Evolutionary conservation across 31 red algal genomes (phyloP).

Genomic region (Bonnemaisonia californica): DNA sequence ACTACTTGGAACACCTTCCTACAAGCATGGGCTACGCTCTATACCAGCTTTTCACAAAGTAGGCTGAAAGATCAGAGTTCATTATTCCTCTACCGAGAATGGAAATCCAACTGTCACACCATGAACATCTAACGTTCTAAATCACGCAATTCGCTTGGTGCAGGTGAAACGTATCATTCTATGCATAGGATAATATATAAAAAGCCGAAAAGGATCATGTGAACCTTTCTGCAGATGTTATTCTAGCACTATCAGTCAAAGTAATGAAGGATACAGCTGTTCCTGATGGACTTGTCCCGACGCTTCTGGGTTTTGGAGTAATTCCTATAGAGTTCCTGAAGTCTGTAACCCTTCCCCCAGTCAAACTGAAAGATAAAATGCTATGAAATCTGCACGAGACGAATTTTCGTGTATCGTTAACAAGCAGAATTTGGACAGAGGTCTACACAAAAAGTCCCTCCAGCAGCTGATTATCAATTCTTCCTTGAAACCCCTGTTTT

Average conservation of each 20-base stretch:
- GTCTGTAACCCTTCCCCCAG: not conserved
- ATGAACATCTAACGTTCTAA: not conserved
- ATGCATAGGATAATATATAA: conserved; percentile 1
- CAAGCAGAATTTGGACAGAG: not conserved
- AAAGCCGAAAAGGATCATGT: not conserved
- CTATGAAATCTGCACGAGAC: not conserved
- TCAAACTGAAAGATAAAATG: not conserved
- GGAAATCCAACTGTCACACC: not conserved
- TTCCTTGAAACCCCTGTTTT: not conserved
- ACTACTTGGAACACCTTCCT: not conserved
- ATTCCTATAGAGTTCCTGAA: not conserved
- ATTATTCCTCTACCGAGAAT: not conserved
- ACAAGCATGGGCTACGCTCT: conserved; percentile 8
- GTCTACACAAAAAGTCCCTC: not conserved
- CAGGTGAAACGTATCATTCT: too few species aligned
- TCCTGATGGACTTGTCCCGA: conserved; percentile 18
- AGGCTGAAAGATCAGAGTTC: not conserved
- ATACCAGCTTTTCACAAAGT: conserved; percentile 8
- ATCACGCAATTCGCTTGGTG: conserved; percentile 22
- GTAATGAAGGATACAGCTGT: conserved; percentile 1
- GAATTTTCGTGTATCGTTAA: not conserved
- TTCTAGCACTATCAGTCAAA: not conserved
- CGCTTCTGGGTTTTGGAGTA: conserved; percentile 21
- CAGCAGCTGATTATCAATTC: not conserved
- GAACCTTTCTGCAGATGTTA: not conserved